phyloP scores from a whole-genome alignment of 495 filamentous ascomycete species.

The Pyronema domesticum region DNA sequence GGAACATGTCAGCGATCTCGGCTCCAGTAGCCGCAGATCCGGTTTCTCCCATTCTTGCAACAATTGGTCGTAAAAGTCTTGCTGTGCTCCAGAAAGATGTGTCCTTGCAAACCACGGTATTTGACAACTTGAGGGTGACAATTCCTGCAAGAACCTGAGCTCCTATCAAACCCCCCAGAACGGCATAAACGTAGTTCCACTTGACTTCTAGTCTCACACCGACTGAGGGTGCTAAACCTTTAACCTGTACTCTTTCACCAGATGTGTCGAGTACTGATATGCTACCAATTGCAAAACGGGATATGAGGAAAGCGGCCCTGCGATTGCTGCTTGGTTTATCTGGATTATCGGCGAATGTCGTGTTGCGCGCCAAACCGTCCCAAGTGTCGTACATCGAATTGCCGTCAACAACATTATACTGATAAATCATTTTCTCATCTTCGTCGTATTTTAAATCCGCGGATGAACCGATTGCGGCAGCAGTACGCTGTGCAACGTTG shows the following conservation, averaged over 20 bases:
- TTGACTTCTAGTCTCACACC: neutral
- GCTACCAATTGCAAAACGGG: neutral
- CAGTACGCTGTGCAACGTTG: neutral
- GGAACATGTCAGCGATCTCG: slow-evolving; percentile 1
- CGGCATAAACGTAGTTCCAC: neutral
- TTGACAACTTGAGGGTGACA: neutral
- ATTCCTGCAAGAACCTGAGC: neutral
- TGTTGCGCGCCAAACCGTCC: neutral
- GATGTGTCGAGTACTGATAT: neutral
- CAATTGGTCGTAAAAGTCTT: neutral
- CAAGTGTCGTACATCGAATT: neutral
- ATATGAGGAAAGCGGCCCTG: neutral
- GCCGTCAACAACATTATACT: neutral
- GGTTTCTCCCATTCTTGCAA: neutral
- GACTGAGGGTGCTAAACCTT: neutral
- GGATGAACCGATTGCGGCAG: neutral
- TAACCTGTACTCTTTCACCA: neutral
- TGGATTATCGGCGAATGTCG: neutral
- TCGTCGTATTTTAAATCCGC: neutral
- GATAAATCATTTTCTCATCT: neutral
- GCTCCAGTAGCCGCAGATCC: neutral
- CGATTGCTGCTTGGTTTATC: neutral
- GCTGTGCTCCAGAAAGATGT: neutral
- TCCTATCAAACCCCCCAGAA: neutral
- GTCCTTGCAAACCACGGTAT: slow-evolving; percentile 1